Conservation (phyloP, 176 grass and related monocot genomes). For the Triticum turgidum region DNA sequence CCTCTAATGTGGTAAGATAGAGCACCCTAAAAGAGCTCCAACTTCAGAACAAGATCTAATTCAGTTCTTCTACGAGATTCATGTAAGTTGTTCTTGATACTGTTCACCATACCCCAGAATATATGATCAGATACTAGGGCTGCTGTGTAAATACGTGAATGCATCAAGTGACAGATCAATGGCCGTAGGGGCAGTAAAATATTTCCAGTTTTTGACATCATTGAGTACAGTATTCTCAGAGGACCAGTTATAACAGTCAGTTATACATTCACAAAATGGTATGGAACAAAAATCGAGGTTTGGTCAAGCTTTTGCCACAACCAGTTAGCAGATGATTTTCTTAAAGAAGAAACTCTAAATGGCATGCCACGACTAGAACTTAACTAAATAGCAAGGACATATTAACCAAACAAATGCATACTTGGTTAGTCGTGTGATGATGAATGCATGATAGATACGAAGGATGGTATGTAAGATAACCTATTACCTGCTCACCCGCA, state of each 20-base stretch:
- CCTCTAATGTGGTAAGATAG: not conserved
- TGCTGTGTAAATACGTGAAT: not conserved
- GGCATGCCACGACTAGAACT: not conserved
- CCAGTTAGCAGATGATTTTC: not conserved
- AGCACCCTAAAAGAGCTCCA: slow-evolving; percentile 1
- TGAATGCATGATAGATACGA: slow-evolving; percentile 19
- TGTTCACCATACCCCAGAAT: not conserved
- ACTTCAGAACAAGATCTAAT: not conserved
- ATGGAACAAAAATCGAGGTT: not conserved
- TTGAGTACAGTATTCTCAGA: not conserved
- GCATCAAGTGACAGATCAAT: not conserved
- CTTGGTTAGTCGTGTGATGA: not conserved
- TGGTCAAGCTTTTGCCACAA: no score
- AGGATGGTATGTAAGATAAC: slow-evolving; percentile 8
- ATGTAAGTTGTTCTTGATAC: not conserved
- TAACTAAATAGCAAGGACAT: slow-evolving; percentile 5
- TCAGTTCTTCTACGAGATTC: not conserved
- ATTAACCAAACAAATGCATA: not conserved
- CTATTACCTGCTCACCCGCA: slow-evolving; percentile 47
- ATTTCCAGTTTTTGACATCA: not conserved
- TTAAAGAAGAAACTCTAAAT: not conserved
- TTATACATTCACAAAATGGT: not conserved
- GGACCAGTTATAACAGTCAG: not conserved
- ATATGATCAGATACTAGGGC: not conserved
- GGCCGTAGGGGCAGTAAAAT: not conserved